Evolutionary conservation across 345 rosid genomes (phyloP).

Genomic region (Salix arbutifolia): DNA sequence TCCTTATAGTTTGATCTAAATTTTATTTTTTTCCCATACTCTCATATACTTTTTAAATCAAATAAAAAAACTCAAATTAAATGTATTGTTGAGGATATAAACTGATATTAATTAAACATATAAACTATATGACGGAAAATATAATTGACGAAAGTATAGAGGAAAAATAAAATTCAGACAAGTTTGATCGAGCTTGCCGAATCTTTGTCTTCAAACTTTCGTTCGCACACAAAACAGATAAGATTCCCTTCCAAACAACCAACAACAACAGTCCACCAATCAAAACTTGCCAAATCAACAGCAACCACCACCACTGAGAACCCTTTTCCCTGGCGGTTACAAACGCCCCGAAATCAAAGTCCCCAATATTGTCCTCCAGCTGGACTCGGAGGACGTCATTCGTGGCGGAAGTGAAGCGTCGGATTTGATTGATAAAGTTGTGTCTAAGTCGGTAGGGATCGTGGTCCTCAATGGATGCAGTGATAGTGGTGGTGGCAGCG

Average conservation of each 20-base stretch:
- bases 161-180: too few relatives aligned
- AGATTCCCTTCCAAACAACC: constrained; percentile 19
- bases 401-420: constrained; percentile 33
- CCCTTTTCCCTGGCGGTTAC: constrained; percentile 89
- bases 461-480: constrained; percentile 70
- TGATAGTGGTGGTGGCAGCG: constrained; percentile 27
- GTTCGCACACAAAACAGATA: not conserved
- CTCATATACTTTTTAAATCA: too few relatives aligned
- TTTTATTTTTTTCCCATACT: too few relatives aligned
- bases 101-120: too few relatives aligned
- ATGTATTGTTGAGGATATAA: too few relatives aligned
- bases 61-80: too few relatives aligned
- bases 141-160: too few relatives aligned
- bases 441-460: constrained; percentile 65
- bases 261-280: constrained; percentile 4
- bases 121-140: too few relatives aligned
- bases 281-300: constrained; percentile 1
- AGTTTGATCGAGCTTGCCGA: not conserved
- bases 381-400: constrained; percentile 60
- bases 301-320: constrained; percentile 43
- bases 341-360: constrained; percentile 81
- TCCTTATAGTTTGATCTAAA: too few relatives aligned
- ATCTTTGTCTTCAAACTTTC: not conserved
- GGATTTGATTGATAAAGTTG: constrained; percentile 60
- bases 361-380: constrained; percentile 64